Evolutionary conservation across 805 yeast genomes (phyloP).

Genomic region (Metschnikowia kofuensis): DNA sequence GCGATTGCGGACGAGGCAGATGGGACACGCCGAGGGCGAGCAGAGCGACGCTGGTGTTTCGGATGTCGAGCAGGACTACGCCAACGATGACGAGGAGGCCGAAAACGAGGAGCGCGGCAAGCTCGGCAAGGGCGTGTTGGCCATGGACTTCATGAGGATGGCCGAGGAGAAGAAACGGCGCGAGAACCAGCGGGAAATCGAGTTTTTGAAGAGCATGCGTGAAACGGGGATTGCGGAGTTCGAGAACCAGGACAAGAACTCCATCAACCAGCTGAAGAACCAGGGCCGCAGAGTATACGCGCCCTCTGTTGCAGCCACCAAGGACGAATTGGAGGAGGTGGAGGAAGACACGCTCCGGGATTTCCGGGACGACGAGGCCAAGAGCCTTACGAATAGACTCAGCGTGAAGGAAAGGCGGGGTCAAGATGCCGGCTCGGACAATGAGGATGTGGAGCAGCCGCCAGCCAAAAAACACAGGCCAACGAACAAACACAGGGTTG

Average conservation of each 20-base stretch:
- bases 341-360: constrained; percentile 33
- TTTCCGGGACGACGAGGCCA: constrained; percentile 48
- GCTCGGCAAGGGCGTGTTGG: constrained; percentile 85
- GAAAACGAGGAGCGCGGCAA: constrained; percentile 33
- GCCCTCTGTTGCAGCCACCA: constrained; percentile 51
- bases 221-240: constrained; percentile 43
- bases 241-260: constrained; percentile 31
- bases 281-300: constrained; percentile 81
- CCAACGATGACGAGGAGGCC: constrained; percentile 31
- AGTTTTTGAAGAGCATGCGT: constrained; percentile 43
- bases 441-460: constrained; percentile 5
- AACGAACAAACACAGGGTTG: constrained; percentile 9
- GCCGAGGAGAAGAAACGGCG: constrained; percentile 72
- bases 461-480: too few relatives aligned
- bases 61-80: constrained; percentile 42
- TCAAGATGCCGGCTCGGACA: constrained; percentile 18
- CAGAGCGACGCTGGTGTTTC: constrained; percentile 52
- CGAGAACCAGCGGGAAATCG: constrained; percentile 54
- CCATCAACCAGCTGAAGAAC: constrained; percentile 54
- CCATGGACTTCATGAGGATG: constrained; percentile 93
- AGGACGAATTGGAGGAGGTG: constrained; percentile 30
- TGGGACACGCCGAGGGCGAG: constrained; percentile 60
- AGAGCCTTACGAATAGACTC: constrained; percentile 39
- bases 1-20: constrained; percentile 63
- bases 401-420: constrained; percentile 8